Evolutionary conservation across 306 rosid species (phyloP).

Genomic region (Casuarina glauca): DNA sequence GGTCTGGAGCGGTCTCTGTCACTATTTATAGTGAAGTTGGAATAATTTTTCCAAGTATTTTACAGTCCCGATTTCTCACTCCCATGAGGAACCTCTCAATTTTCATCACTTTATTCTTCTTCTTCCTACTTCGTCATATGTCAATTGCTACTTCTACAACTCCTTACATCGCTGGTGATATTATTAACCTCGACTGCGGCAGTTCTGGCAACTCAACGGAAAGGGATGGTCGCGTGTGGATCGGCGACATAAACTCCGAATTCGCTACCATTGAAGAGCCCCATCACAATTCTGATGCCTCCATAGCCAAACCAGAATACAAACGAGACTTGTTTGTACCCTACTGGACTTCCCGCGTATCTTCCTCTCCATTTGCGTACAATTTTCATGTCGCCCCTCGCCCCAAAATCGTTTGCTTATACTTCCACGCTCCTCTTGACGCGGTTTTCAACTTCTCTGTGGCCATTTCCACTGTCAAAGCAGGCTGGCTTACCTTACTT

Average conservation of each 20-base stretch:
- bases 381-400: background rate
- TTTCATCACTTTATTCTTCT: background rate
- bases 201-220: background rate
- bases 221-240: background rate
- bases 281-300: constrained; percentile 1
- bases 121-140: background rate
- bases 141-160: background rate
- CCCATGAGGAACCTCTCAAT: background rate
- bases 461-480: background rate
- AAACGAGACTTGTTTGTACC: constrained; percentile 16
- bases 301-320: constrained; percentile 6
- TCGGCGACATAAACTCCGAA: background rate
- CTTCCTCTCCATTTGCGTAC: background rate
- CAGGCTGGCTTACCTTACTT: background rate
- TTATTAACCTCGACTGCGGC: constrained; percentile 5
- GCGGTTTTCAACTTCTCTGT: no score
- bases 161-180: background rate
- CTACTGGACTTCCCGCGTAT: constrained; percentile 35
- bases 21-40: background rate
- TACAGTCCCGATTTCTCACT: background rate
- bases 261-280: background rate
- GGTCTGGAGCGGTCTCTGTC: no score
- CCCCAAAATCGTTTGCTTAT: constrained; percentile 17
- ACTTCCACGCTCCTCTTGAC: constrained; percentile 19
- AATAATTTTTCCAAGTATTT: background rate